phyloP scores from a whole-genome alignment of 1,284 basidiomycete genomes.

The Pseudozyma flocculosa region DNA sequence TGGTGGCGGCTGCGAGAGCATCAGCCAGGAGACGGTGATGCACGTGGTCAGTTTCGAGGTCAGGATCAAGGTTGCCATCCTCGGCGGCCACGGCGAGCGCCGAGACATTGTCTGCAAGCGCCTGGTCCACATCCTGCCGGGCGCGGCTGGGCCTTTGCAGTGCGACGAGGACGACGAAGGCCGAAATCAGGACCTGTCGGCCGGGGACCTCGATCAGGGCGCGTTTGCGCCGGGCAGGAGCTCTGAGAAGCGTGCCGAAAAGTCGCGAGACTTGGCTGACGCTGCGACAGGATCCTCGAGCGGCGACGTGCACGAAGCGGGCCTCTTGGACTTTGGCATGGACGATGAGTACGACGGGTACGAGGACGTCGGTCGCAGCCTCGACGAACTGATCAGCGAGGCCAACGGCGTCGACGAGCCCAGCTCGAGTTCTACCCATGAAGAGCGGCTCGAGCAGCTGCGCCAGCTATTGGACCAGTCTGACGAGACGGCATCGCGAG shows the following conservation, averaged over 20 bases:
- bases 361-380: slow-evolving; percentile 36
- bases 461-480: slow-evolving; percentile 24
- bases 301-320: neutral
- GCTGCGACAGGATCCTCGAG: slow-evolving; percentile 3
- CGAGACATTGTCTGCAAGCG: slow-evolving; percentile 37
- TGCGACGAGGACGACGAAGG: neutral
- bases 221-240: slow-evolving; percentile 15
- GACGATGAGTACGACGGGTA: slow-evolving; percentile 49
- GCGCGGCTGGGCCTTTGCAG: slow-evolving; percentile 38
- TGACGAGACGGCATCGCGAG: slow-evolving; percentile 14
- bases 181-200: no score
- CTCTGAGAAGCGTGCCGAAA: slow-evolving; percentile 8
- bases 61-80: slow-evolving; percentile 41
- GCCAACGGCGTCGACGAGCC: slow-evolving; percentile 4
- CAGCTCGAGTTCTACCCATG: slow-evolving; percentile 9
- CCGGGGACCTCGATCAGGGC: no score
- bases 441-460: slow-evolving; percentile 27
- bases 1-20: slow-evolving; percentile 52
- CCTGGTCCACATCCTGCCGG: slow-evolving; percentile 44
- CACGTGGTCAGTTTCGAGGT: slow-evolving; percentile 53
- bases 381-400: slow-evolving; percentile 23
- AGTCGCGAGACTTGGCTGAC: neutral
- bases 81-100: slow-evolving; percentile 26
- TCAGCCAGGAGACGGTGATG: slow-evolving; percentile 52
- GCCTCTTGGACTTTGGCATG: slow-evolving; percentile 33